Percentiles rank a stretch among this genome's conserved stretches.
Conservation (phyloP, 2,329 filamentous ascomycete genomes). For the Biscogniauxia sp. region DNA sequence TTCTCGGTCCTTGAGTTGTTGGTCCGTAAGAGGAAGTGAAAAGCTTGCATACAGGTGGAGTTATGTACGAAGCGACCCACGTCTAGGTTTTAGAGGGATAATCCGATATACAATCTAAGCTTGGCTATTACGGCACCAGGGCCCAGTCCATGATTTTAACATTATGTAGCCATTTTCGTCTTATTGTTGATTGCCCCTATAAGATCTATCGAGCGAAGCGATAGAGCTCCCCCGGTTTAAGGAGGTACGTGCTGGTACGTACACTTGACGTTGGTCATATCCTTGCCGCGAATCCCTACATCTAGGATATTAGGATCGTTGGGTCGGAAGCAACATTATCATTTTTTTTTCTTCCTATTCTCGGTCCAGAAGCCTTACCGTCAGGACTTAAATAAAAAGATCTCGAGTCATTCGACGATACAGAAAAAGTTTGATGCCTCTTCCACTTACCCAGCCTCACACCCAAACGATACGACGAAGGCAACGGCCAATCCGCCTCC, state of each 20-base stretch:
- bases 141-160: not conserved
- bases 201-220: not conserved
- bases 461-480: not conserved
- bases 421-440: not conserved
- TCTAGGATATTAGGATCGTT: not conserved
- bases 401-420: not conserved
- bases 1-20: not conserved
- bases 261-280: not conserved
- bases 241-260: not conserved
- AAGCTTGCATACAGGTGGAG: not conserved
- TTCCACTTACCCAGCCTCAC: not conserved
- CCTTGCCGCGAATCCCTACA: not conserved
- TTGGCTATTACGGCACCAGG: not conserved
- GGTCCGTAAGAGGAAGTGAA: not conserved
- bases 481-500: not conserved
- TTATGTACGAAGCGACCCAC: not conserved
- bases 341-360: not conserved
- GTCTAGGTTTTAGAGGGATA: not conserved
- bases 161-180: not conserved
- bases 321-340: not conserved
- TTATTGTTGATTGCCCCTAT: not conserved
- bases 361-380: not conserved
- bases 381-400: not conserved
- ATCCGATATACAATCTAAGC: not conserved
- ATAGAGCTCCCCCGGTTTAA: not conserved